Conservation (phyloP, 2,329 filamentous ascomycete species). For the Cercospora sesami region DNA sequence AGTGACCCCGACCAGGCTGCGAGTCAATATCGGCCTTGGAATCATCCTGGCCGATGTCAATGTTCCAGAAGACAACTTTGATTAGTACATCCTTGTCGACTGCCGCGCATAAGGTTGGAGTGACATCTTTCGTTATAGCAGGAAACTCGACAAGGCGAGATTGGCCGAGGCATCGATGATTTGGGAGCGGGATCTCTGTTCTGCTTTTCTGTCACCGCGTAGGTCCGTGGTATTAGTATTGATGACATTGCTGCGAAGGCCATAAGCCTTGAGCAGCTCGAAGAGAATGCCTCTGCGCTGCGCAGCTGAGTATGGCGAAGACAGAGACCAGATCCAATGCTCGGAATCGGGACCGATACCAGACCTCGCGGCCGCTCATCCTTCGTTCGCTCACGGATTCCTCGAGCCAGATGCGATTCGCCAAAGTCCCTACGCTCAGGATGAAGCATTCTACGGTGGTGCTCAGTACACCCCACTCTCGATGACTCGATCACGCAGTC, state of each 20-base stretch:
- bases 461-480: no score
- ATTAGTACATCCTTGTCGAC: neutral
- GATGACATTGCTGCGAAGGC: neutral
- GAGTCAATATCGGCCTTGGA: neutral
- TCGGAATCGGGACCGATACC: neutral
- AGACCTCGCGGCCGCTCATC: neutral
- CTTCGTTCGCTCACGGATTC: neutral
- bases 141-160: neutral
- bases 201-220: neutral
- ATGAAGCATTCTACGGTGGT: neutral
- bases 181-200: neutral
- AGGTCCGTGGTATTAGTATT: neutral
- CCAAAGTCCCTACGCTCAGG: neutral
- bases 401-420: neutral
- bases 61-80: neutral
- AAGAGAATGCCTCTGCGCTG: neutral
- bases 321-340: neutral
- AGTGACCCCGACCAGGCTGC: neutral
- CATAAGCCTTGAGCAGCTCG: neutral
- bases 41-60: neutral
- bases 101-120: neutral
- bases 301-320: neutral
- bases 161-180: neutral
- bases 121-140: neutral
- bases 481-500: neutral